Conservation (phyloP, 1,284 basidiomycete species). For the Irpex sp. region DNA sequence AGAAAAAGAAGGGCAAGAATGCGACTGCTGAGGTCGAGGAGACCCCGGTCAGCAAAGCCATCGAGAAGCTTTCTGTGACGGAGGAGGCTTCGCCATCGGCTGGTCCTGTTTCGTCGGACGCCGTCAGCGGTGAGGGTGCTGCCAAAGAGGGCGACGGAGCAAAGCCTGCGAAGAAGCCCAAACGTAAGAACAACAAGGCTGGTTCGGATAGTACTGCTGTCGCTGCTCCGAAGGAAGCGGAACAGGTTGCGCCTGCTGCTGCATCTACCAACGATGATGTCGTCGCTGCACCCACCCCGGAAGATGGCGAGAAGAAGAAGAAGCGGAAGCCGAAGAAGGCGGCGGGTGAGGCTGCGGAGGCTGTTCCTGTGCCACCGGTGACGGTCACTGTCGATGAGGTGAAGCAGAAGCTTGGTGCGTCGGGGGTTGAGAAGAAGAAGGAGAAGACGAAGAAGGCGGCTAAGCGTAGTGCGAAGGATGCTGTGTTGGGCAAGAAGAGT, state of each 20-base stretch:
- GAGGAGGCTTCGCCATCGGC: slow-evolving; percentile 8
- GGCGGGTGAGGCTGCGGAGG: background rate
- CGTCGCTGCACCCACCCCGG: slow-evolving; percentile 1
- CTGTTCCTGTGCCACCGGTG: background rate
- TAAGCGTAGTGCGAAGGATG: slow-evolving; percentile 47
- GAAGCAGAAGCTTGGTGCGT: slow-evolving; percentile 46
- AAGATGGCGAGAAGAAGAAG: slow-evolving; percentile 20
- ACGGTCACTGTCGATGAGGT: slow-evolving; percentile 22
- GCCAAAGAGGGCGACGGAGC: slow-evolving; percentile 6
- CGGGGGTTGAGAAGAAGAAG: slow-evolving; percentile 58
- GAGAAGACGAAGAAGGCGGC: slow-evolving; percentile 40
- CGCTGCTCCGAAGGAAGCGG: background rate
- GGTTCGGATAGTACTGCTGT: slow-evolving; percentile 1
- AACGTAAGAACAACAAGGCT: slow-evolving; percentile 51
- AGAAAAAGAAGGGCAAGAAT: slow-evolving; percentile 22
- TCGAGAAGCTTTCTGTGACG: slow-evolving; percentile 21
- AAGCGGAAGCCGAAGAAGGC: slow-evolving; percentile 17
- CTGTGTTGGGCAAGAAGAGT: slow-evolving; percentile 41
- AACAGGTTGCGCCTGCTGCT: background rate
- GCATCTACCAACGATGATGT: background rate
- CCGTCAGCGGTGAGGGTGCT: slow-evolving; percentile 3
- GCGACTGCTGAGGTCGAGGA: slow-evolving; percentile 1
- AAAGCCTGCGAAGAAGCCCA: slow-evolving; percentile 26
- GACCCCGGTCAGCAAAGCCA: slow-evolving; percentile 23
- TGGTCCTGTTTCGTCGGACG: background rate